phyloP scores from a whole-genome alignment of 108 stramenopile species.

The Pseudonitzschia multistriata region DNA sequence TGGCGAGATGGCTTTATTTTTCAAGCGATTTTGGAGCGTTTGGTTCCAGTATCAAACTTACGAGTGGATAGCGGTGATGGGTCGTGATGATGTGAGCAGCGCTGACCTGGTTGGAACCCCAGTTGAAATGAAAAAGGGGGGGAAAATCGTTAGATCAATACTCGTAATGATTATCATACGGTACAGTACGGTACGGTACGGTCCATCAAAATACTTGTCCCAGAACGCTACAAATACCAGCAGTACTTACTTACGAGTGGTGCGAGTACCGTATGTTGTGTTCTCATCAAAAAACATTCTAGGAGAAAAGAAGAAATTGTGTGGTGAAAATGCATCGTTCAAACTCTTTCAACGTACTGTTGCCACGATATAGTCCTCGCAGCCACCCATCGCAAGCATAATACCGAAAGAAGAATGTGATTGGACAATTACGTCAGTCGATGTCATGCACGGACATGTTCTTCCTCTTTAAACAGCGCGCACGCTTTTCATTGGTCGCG shows the following conservation, averaged over 20 bases:
- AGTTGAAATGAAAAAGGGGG: background rate
- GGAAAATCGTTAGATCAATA: no score
- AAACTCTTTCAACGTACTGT: background rate
- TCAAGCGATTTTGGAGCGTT: no score
- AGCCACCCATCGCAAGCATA: background rate
- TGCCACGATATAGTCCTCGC: background rate
- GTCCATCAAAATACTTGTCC: background rate
- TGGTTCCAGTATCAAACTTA: background rate
- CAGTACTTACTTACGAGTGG: no score
- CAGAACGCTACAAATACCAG: no score
- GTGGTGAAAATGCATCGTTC: background rate
- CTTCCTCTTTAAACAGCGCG: background rate
- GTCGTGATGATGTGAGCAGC: background rate
- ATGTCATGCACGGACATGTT: background rate
- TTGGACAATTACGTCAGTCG: constrained; percentile 1
- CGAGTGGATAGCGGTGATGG: background rate
- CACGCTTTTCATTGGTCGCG: background rate
- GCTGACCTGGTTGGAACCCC: background rate
- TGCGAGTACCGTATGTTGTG: no score
- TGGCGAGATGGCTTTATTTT: background rate
- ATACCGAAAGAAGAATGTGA: background rate
- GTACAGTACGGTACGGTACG: background rate
- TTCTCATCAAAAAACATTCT: background rate
- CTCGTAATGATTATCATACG: background rate
- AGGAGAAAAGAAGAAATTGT: background rate